Base-by-base conservation (phyloP, 192 early-diverging fungal genomes). In the Rhizophagus sp. region DNA sequence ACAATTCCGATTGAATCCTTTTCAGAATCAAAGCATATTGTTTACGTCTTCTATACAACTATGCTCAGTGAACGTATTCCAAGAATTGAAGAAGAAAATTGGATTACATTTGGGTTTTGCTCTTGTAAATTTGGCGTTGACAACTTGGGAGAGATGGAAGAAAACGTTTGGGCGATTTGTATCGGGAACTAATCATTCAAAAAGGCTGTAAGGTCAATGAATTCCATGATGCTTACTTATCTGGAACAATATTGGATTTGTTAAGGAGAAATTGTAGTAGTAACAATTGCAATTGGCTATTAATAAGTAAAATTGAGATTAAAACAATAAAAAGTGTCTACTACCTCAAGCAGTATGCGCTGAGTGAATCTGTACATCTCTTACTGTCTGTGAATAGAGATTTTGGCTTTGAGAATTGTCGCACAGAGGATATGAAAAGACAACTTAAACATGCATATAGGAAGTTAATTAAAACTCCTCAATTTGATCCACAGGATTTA, bases 401-500 rank as follows among this genome's bases (percentile, higher is more conserved):
- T 70, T 70, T 47, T 47, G 68, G 44, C 10, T 44, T 44, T 44
- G 3, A 0, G 10, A 44, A 44, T 44, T 44, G 44, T 44, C 8
- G 44, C 11, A 70, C 68, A 11, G 36, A 41, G 47, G 22, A 70
- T 39, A 39, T 47, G 39, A 41, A 3, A 10, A 70, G 39, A 70
- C 34, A 44, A n/a, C 36, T 70, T n/a, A 15, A n/a, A 70, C 4
- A 70, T 19, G 47, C 47, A 39, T 70, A 44, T 70, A 39, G 33
- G 8, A 70, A 70, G 6, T 70, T 70, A 22, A n/a, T 70, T 7
- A 19, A 41, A 39, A 44, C 17, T 70, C 68, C 19, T 24, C 34
- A 24, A 70, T 70, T 70, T 70, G 68, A 70, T 70, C 19, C 19
- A 10, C 68, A 9, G 30, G 36, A 41, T 70, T 70, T 70, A 41